Conservation (phyloP, 2,329 filamentous ascomycete species). For the Penicillium psychrosexuale region DNA sequence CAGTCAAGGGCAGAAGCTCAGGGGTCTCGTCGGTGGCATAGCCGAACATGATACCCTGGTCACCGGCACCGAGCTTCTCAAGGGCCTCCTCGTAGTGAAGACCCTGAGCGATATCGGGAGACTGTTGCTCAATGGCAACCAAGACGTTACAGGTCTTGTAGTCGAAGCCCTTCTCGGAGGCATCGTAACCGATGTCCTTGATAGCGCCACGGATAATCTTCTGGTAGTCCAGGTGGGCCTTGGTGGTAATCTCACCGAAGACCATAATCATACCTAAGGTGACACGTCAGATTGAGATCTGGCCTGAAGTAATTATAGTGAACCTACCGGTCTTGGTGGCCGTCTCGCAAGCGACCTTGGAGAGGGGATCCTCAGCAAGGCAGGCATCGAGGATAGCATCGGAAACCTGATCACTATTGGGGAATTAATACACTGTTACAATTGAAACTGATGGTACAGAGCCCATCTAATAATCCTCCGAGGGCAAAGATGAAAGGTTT, state of each 20-base stretch:
- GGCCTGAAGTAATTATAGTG: slow-evolving; percentile 6
- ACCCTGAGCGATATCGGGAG: slow-evolving; percentile 97
- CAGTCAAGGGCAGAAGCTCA: slow-evolving; percentile 90
- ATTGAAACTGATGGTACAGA: background rate
- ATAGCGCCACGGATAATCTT: slow-evolving; percentile 91
- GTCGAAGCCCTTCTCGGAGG: slow-evolving; percentile 96
- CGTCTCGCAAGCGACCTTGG: slow-evolving; percentile 98
- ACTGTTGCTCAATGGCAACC: slow-evolving; percentile 99
- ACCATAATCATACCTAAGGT: slow-evolving; percentile 83
- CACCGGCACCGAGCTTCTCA: slow-evolving; percentile 96
- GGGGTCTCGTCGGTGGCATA: slow-evolving; percentile 99
- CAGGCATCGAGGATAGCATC: slow-evolving; percentile 99
- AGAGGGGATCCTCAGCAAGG: slow-evolving; percentile 87
- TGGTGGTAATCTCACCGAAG: slow-evolving; percentile 97
- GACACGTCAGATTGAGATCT: slow-evolving; percentile 15
- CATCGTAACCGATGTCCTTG: slow-evolving; percentile 98
- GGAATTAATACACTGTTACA: slow-evolving; percentile 16
- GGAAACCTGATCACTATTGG: slow-evolving; percentile 79
- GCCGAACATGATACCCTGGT: slow-evolving; percentile 99
- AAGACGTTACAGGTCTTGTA: slow-evolving; percentile 99
- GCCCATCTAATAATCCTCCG: background rate
- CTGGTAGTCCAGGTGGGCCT: slow-evolving; percentile 94
- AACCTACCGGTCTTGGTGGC: slow-evolving; percentile 92
- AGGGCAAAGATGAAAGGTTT: background rate
- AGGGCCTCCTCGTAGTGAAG: slow-evolving; percentile 97